Evolutionary conservation across 2,329 filamentous ascomycete genomes (phyloP).

Genomic region (Monilinia fructicola): DNA sequence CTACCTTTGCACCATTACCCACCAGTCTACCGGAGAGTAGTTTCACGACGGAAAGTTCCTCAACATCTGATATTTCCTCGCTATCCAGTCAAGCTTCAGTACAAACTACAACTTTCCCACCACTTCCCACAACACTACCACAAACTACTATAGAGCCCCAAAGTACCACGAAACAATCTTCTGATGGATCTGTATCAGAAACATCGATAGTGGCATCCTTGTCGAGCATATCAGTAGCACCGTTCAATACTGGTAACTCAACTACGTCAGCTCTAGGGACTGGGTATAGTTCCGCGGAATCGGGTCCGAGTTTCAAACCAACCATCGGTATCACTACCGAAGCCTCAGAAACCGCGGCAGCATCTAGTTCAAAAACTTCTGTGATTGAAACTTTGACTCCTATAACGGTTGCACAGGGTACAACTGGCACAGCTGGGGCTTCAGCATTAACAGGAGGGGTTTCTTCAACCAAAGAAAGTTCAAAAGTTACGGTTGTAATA

Average conservation of each 20-base stretch:
- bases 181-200: background rate
- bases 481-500: background rate
- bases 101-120: background rate
- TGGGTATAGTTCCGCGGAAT: background rate
- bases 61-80: background rate
- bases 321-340: background rate
- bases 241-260: background rate
- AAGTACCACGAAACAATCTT: background rate
- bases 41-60: background rate
- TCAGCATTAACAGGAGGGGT: background rate
- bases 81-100: background rate
- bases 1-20: background rate
- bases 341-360: background rate
- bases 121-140: background rate
- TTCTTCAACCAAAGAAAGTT: background rate
- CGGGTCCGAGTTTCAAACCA: background rate
- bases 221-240: background rate
- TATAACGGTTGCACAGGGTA: background rate
- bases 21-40: background rate
- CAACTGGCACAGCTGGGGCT: background rate
- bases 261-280: background rate
- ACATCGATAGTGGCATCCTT: background rate
- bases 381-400: background rate
- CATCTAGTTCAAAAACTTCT: background rate
- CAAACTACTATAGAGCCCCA: background rate